Evolutionary conservation across 805 yeast species (phyloP).

Genomic region (Scheffersomyces ergatensis): DNA sequence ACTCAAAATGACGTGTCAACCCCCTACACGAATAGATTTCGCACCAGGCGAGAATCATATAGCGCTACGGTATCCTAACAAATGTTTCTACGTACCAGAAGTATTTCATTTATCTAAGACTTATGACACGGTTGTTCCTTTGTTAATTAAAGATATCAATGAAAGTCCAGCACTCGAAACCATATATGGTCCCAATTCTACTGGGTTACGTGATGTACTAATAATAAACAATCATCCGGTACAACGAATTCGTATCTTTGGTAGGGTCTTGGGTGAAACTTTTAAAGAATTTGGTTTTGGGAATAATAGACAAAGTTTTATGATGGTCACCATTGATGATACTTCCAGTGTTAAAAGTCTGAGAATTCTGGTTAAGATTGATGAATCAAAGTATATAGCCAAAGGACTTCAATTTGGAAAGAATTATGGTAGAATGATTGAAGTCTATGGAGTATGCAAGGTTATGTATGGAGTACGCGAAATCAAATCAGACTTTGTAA

Average conservation of each 20-base stretch:
- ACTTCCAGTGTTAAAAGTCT: constrained; percentile 24
- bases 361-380: constrained; percentile 21
- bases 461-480: constrained; percentile 4
- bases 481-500: constrained; percentile 8
- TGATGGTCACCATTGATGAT: constrained; percentile 31
- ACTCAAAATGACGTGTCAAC: no score
- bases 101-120: constrained; percentile 32
- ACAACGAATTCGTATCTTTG: constrained; percentile 18
- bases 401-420: constrained; percentile 12
- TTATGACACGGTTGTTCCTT: constrained; percentile 15
- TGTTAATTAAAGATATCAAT: constrained; percentile 30
- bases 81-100: constrained; percentile 29
- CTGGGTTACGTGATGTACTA: constrained; percentile 7
- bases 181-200: constrained; percentile 18
- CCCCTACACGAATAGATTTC: constrained; percentile 16
- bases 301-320: constrained; percentile 7
- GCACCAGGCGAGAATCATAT: constrained; percentile 35
- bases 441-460: constrained; percentile 16
- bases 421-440: constrained; percentile 23
- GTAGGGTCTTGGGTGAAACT: constrained; percentile 24
- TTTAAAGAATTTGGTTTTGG: constrained; percentile 9
- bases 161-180: constrained; percentile 4
- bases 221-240: constrained; percentile 36
- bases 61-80: constrained; percentile 20
- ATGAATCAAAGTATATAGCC: constrained; percentile 6